A percentile compares a stretch with the other conserved stretches of the same genome.
phyloP scores from a whole-genome alignment of 164 flowering plant genomes.

The Annona cherimola region DNA sequence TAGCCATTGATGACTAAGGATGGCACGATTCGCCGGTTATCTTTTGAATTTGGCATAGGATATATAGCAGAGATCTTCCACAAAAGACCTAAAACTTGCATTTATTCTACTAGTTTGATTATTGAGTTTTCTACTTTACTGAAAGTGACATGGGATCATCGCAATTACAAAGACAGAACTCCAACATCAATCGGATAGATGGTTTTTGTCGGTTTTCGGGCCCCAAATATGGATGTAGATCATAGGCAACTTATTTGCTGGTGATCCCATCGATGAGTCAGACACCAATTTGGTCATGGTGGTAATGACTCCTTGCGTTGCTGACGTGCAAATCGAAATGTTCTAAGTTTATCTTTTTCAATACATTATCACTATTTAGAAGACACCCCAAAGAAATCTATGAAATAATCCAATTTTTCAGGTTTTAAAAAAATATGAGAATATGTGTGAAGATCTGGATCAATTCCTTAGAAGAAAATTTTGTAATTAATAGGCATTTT shows the following conservation, averaged over 20 bases:
- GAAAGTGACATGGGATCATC: background rate
- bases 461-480: no score
- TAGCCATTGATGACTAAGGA: no score
- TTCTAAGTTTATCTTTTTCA: background rate
- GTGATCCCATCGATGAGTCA: background rate
- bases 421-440: background rate
- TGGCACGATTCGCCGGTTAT: no score
- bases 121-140: background rate
- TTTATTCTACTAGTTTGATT: background rate
- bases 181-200: background rate
- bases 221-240: background rate
- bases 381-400: background rate
- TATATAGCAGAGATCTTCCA: no score
- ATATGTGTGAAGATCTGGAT: no score
- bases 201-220: background rate
- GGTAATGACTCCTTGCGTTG: background rate
- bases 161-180: background rate
- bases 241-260: background rate
- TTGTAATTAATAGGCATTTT: no score
- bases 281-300: background rate
- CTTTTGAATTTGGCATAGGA: no score
- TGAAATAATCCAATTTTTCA: background rate
- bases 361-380: background rate
- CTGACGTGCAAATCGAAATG: background rate
- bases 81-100: no score